A percentile compares a stretch with the other conserved stretches of the same genome.
Evolutionary conservation across 1,284 basidiomycete genomes (phyloP).

Genomic region (Moesziomyces sp.): DNA sequence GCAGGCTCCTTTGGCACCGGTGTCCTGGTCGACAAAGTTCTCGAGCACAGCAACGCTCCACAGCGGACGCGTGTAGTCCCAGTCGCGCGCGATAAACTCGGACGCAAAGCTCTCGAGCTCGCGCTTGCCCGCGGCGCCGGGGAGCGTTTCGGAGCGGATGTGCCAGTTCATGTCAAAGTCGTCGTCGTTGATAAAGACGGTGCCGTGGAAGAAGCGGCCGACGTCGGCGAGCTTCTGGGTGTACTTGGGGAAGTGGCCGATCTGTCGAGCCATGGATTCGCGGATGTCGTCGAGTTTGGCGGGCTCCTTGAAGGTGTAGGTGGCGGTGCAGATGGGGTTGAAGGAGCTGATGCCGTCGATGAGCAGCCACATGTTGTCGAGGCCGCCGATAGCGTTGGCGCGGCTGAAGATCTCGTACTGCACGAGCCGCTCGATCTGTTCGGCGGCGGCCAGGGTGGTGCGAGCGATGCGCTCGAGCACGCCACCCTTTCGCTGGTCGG

Average conservation of each 20-base stretch:
- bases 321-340: constrained; percentile 62
- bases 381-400: constrained; percentile 45
- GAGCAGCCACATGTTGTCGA: constrained; percentile 60
- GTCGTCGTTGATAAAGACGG: constrained; percentile 51
- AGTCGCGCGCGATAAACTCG: constrained; percentile 53
- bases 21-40: constrained; percentile 53
- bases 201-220: constrained; percentile 54
- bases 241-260: constrained; percentile 59
- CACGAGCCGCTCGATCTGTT: constrained; percentile 27
- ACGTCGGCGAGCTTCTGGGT: constrained; percentile 51
- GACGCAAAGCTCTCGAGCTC: constrained; percentile 59
- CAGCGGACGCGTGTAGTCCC: constrained; percentile 60
- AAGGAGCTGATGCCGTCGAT: constrained; percentile 50
- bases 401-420: constrained; percentile 44
- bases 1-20: constrained; percentile 48
- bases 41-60: constrained; percentile 57
- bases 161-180: constrained; percentile 47
- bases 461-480: constrained; percentile 8
- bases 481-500: constrained; percentile 19
- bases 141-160: constrained; percentile 36
- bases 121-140: constrained; percentile 46
- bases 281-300: constrained; percentile 34
- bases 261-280: constrained; percentile 38
- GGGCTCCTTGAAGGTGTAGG: constrained; percentile 52
- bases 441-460: constrained; percentile 11